phyloP scores from a whole-genome alignment of 2,329 filamentous ascomycete species.

The Penicillium olsonii region DNA sequence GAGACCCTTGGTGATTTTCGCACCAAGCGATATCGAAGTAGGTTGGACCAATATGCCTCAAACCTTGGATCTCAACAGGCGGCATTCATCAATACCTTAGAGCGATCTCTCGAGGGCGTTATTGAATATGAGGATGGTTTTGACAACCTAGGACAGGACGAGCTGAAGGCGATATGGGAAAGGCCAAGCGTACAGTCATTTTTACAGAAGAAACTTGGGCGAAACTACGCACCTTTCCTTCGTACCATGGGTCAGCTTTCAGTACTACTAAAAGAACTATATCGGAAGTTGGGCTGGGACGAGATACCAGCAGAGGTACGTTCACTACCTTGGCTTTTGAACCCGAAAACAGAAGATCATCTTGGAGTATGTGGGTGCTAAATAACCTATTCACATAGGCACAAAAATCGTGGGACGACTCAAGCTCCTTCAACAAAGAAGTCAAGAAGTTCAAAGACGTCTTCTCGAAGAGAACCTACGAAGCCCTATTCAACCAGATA shows the following conservation, averaged over 20 bases:
- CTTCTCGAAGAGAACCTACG: background rate
- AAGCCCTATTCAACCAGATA: background rate
- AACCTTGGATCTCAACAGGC: constrained; percentile 11
- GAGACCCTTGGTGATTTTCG: constrained; percentile 40
- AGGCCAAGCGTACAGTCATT: background rate
- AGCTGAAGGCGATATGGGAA: background rate
- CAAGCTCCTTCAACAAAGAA: background rate
- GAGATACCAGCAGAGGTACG: background rate
- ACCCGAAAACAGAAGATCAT: too few species aligned
- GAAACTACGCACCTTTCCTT: background rate
- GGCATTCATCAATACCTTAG: constrained; percentile 15
- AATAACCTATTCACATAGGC: background rate
- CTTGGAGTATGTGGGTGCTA: too few species aligned
- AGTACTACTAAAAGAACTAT: background rate
- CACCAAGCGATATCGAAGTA: constrained; percentile 8
- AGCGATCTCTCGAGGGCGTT: constrained; percentile 7
- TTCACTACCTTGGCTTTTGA: background rate
- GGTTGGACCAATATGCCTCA: constrained; percentile 7
- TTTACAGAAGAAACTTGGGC: background rate
- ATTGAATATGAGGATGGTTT: constrained; percentile 10
- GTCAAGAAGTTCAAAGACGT: background rate
- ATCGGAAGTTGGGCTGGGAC: background rate
- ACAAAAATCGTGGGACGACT: background rate
- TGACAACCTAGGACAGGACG: background rate
- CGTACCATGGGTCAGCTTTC: background rate